A percentile compares a stretch with the other conserved stretches of the same genome.
These are phyloP conservation scores for Diospyros kaki DNA, from an alignment of 148 eudicot species.

Conservation along the genomic window DNA sequence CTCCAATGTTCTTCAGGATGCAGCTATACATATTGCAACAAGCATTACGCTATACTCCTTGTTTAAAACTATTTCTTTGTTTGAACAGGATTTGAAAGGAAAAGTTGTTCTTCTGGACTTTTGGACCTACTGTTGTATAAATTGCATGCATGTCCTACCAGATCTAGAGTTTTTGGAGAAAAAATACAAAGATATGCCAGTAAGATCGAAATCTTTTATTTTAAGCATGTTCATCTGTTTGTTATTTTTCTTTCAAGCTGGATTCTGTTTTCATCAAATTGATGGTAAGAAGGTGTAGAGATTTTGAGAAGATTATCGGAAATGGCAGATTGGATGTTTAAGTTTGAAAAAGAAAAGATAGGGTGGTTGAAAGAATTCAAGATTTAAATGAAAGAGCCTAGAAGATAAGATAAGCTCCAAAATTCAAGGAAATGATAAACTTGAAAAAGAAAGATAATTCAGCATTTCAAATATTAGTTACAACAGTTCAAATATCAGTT, in stretches of 20 bases:
- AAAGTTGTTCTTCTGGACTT: conserved; percentile 92
- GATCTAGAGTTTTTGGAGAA: conserved; percentile 92
- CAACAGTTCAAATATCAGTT: too few relatives aligned
- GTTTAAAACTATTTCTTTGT: conserved; percentile 12
- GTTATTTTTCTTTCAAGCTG: neutral
- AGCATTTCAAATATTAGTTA: too few relatives aligned
- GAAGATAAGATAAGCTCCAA: too few relatives aligned
- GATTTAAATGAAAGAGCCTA: too few relatives aligned
- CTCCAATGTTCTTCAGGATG: neutral
- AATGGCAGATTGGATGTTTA: too few relatives aligned
- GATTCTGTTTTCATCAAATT: conserved; percentile 3
- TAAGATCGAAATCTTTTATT: conserved; percentile 27
- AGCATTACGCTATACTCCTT: neutral
- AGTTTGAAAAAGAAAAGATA: too few relatives aligned
- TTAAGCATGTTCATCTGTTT: conserved; percentile 1
- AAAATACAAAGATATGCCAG: conserved; percentile 90
- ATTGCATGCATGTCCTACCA: conserved; percentile 97
- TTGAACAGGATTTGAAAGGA: conserved; percentile 85
- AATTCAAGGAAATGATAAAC: too few relatives aligned
- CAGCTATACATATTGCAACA: neutral
- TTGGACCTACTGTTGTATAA: conserved; percentile 98
- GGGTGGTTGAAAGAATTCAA: too few relatives aligned
- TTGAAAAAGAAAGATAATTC: too few relatives aligned
- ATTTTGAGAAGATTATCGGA: too few relatives aligned
- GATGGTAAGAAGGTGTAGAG: neutral